Evolutionary conservation across 1,139 yeast genomes (phyloP), one percentile per base, ranked within the genome.

Genomic region (Keqinozyma sinolaborantium): DNA sequence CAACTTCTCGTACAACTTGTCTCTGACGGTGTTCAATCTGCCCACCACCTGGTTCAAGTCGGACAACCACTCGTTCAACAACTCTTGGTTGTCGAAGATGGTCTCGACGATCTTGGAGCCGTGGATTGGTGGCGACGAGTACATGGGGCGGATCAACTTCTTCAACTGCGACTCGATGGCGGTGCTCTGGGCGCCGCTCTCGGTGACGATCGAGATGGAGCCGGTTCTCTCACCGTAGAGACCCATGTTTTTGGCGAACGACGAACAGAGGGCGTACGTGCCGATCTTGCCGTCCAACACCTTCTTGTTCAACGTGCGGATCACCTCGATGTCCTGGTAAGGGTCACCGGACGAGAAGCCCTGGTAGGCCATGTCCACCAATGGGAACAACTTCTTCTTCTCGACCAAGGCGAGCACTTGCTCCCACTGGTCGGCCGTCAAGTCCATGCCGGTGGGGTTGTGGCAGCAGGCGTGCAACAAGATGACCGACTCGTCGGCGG

Each of bases 391-490:
- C 35, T 73, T 69, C 52, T 79, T 75, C 30, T 52, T 42, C 46
- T 68, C 62, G 39, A 76, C 67, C 40, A 85, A 62, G 31, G 73
- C 70, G 33, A 84, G 69, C 31, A 92, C 81, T 54, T 71, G 60
- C 31, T 69, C 70, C 97, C 97, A 90, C 61, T 92, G 90, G 43
- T 80, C 94, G 34, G 70, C 64, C 18, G 86, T 80, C 46, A 95
- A 95, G 63, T 92, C 98, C 58, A 90, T 80, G 44, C 97, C 98
- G 21, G 98, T 92, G 41, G 98, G 98, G 64, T 92, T 92, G 65
- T 92, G 98, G 40, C 97, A 96, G 59, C 97, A 88, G 14, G 97
- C 92, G 58, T 92, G 98, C 41, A 92, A 70, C 39, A 90, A 71
- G 23, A 90, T 80, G 39, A 85, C 74, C 12, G 83, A 70, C 19